phyloP scores from a whole-genome alignment of 2,329 filamentous ascomycete species.

The Fusarium abutilonis region DNA sequence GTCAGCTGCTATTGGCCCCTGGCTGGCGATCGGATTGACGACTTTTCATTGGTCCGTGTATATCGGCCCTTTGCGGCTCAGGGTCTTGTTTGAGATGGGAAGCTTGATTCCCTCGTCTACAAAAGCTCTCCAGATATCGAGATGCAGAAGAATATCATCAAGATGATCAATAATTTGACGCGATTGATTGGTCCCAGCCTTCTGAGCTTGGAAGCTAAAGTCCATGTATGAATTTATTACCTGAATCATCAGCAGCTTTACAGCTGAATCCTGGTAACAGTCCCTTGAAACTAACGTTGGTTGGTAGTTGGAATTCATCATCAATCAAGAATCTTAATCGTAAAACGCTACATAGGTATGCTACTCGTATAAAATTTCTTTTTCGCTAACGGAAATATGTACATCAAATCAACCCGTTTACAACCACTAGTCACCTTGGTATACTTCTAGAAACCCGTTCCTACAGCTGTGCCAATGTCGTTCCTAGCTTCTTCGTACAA shows the following conservation, averaged over 20 bases:
- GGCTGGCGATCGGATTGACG: background rate
- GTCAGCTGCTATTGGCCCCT: slow-evolving; percentile 9
- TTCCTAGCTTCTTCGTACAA: slow-evolving; percentile 67
- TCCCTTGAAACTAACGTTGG: too few species aligned
- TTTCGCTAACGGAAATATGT: slow-evolving; percentile 9
- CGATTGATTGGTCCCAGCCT: too few species aligned
- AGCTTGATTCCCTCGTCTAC: background rate
- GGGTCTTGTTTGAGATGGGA: background rate
- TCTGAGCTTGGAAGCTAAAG: too few species aligned
- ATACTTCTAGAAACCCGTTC: background rate
- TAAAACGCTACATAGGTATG: background rate
- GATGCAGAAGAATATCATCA: background rate
- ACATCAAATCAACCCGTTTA: background rate
- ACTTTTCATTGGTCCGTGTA: background rate
- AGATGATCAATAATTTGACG: background rate
- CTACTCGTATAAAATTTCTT: background rate
- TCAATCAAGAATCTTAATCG: background rate
- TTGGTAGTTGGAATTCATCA: background rate
- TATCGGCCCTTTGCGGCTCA: too few species aligned
- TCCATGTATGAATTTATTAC: too few species aligned
- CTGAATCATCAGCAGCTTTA: background rate
- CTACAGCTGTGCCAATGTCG: slow-evolving; percentile 44
- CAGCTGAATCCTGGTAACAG: background rate
- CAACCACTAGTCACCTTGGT: background rate
- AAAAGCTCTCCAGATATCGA: background rate